Evolutionary conservation across 2,329 filamentous ascomycete species (phyloP), one percentile per base, ranked within the genome.

Genomic region (Alternaria longipes): DNA sequence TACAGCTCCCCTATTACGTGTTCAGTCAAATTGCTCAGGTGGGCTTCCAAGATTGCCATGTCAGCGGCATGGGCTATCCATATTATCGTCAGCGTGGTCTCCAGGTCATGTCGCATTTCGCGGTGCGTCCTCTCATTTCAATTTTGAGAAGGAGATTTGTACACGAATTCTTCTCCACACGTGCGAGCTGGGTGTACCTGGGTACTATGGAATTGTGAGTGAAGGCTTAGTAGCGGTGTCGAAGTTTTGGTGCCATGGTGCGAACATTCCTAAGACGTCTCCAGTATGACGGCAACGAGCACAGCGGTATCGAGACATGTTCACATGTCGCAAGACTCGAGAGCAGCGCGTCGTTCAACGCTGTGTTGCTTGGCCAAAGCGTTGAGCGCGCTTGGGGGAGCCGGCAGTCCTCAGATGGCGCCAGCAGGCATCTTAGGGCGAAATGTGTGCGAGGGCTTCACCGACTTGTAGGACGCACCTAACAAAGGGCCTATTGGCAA

Each of bases 401-500:
- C 20, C 32, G 32, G 32, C 8, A 50, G 5, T 36, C 8, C 8
- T 16, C 46, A 50, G 46, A 50, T 36, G 46, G 46, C 46, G 46
- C 46, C 46, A 50, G 46, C 46, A 50, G 30, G 14, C 32, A 24
- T 34, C 30, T 49, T 24, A 18, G 46, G 14, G 46, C 1, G 46
- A 34, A 30, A 36, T 49, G 46, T 49, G 51, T 54, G 38, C 51
- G 40, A 52, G 38, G 34, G 22, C 54, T 26, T 59, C 42, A 54
- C 56, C 56, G 49, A 46, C 49, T 46, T 26, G 36, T 32, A n/a
- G 20, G n/a, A 24, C 18, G 18, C 41, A 18, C 14, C 42, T 47
- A 38, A 16, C 53, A 26, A 30, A 28, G 26, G 40, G 18, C 32
- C 22, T 46, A 41, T 47, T 55, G 40, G 51, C 34, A 56, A 28